These are phyloP conservation scores for Populus hybrid DNA, from an alignment of 441 rosid species.

Conservation along the genomic window DNA sequence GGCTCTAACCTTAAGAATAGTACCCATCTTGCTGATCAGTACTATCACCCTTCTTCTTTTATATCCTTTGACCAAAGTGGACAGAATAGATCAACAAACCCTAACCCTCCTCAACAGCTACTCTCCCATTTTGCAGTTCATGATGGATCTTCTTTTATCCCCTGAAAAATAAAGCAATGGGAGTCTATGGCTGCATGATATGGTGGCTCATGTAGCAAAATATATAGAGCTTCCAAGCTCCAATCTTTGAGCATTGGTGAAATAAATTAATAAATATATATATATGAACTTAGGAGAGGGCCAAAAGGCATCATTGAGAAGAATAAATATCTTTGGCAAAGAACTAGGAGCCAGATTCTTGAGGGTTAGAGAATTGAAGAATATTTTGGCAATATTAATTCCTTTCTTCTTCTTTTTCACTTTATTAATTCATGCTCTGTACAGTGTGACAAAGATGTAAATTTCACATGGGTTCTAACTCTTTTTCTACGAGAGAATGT, in stretches of 20 bases:
- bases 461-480: conserved; percentile 13
- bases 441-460: conserved; percentile 19
- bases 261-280: conserved; percentile 7
- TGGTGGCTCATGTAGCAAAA: too few relatives aligned
- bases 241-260: conserved; percentile 9
- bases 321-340: conserved; percentile 17
- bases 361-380: conserved; percentile 12
- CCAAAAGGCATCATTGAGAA: conserved; percentile 10
- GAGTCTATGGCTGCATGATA: neutral
- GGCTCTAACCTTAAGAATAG: conserved; percentile 25
- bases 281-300: neutral
- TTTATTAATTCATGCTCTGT: conserved; percentile 18
- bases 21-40: conserved; percentile 29
- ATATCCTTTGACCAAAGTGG: conserved; percentile 48
- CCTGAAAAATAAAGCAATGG: conserved; percentile 25
- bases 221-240: too few relatives aligned
- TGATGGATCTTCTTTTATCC: conserved; percentile 55
- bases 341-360: conserved; percentile 13
- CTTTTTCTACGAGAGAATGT: conserved; percentile 21
- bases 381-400: neutral
- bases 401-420: neutral
- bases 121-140: conserved; percentile 58
- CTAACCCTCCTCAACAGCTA: conserved; percentile 22
- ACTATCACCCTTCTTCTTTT: conserved; percentile 45
- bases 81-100: conserved; percentile 33